Evolutionary conservation across 2,329 filamentous ascomycete genomes (phyloP).

Genomic region (Pestalotiopsis sp.): DNA sequence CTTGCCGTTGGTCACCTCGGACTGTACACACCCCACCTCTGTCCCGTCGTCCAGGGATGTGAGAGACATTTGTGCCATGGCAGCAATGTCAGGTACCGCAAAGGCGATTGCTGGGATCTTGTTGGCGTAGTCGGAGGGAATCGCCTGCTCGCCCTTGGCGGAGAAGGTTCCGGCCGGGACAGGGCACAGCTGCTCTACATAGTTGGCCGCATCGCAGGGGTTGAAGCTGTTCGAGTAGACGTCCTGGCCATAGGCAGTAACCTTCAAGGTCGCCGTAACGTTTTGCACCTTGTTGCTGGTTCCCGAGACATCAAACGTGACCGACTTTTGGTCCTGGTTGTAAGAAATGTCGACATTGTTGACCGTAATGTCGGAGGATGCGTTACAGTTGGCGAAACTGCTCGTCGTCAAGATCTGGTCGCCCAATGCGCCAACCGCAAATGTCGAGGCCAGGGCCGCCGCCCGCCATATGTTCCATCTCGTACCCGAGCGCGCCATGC

Average conservation of each 20-base stretch:
- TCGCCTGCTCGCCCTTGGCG: conserved; percentile 70
- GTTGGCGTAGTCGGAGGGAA: conserved; percentile 71
- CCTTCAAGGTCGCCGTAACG: conserved; percentile 74
- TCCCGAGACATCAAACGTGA: conserved; percentile 83
- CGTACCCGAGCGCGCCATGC: conserved; percentile 28
- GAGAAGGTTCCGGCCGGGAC: conserved; percentile 76
- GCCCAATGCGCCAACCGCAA: conserved; percentile 57
- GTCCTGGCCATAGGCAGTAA: conserved; percentile 81
- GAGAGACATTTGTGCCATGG: conserved; percentile 78
- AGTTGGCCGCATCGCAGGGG: conserved; percentile 72
- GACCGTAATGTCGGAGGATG: conserved; percentile 64
- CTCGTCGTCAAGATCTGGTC: conserved; percentile 76
- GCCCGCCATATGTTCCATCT: conserved; percentile 30
- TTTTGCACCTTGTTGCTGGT: conserved; percentile 75
- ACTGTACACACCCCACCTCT: conserved; percentile 80
- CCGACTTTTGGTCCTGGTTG: conserved; percentile 70
- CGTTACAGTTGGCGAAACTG: conserved; percentile 76
- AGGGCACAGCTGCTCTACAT: conserved; percentile 78
- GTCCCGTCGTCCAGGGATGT: conserved; percentile 59
- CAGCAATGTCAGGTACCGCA: conserved; percentile 85
- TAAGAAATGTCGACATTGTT: conserved; percentile 78
- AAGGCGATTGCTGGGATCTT: conserved; percentile 90
- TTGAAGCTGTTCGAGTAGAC: conserved; percentile 83
- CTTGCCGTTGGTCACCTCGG: conserved; percentile 85
- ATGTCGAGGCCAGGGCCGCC: conserved; percentile 37